Evolutionary conservation across 2,329 filamentous ascomycete genomes (phyloP).

Genomic region (Aspergillus sp.): DNA sequence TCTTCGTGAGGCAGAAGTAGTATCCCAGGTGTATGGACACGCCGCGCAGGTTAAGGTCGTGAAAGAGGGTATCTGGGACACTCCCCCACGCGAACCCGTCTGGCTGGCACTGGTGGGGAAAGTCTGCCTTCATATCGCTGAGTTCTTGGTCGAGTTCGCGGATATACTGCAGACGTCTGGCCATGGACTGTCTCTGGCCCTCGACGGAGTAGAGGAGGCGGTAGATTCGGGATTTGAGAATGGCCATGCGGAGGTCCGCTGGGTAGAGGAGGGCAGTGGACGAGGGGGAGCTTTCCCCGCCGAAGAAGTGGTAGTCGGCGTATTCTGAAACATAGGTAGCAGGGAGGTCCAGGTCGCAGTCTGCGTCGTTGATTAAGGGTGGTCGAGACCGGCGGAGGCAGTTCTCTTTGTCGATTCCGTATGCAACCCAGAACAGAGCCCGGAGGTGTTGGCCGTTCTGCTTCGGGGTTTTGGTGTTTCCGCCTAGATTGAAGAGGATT

Average conservation of each 20-base stretch:
- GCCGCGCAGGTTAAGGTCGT: constrained; percentile 25
- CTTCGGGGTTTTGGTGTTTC: constrained; percentile 2
- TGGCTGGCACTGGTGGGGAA: constrained; percentile 19
- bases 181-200: constrained; percentile 13
- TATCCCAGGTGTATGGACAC: constrained; percentile 26
- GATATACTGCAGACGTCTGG: constrained; percentile 21
- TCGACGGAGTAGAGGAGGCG: constrained; percentile 21
- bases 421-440: constrained; percentile 26
- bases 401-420: constrained; percentile 26
- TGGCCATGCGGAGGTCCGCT: constrained; percentile 22
- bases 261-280: constrained; percentile 23
- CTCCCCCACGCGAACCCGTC: constrained; percentile 17
- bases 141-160: constrained; percentile 27
- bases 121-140: constrained; percentile 18
- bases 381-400: constrained; percentile 21
- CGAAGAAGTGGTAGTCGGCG: constrained; percentile 21
- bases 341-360: constrained; percentile 25
- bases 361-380: constrained; percentile 23
- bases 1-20: constrained; percentile 24
- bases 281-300: constrained; percentile 7
- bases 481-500: constrained; percentile 23
- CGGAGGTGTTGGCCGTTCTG: constrained; percentile 16
- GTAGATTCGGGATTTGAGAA: constrained; percentile 26
- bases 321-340: constrained; percentile 18
- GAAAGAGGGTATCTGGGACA: constrained; percentile 20